These are phyloP conservation scores for Microthlaspi erraticum DNA, from an alignment of 345 rosid genomes.

Conservation along the genomic window DNA sequence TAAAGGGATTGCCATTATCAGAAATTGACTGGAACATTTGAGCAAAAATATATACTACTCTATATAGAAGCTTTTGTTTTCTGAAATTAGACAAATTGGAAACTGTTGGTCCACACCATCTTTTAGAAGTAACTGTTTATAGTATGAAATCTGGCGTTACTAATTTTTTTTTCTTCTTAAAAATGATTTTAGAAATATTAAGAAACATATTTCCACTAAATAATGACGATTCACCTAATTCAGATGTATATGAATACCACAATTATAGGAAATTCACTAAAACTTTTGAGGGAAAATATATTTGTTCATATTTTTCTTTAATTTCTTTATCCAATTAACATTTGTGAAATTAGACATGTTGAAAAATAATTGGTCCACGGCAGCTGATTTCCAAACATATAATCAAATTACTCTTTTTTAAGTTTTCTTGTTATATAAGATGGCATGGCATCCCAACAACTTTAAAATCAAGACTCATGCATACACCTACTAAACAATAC, in stretches of 20 bases:
- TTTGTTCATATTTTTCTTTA: neutral
- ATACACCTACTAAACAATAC: constrained; percentile 4
- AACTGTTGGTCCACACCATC: neutral
- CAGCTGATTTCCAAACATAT: constrained; percentile 13
- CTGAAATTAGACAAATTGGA: neutral
- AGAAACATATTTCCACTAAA: neutral
- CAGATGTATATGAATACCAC: neutral
- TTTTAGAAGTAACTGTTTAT: neutral
- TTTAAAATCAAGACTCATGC: constrained; percentile 1
- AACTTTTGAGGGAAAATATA: constrained; percentile 15
- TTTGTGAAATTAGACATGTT: constrained; percentile 2
- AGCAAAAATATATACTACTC: neutral
- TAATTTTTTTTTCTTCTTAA: neutral
- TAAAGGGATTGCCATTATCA: neutral
- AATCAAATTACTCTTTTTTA: neutral
- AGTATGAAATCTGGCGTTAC: neutral
- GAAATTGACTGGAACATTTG: neutral
- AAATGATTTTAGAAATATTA: neutral
- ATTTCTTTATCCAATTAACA: neutral
- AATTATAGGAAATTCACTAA: neutral
- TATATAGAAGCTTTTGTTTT: neutral
- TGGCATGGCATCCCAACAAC: neutral
- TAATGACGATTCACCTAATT: neutral
- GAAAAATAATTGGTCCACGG: constrained; percentile 1
- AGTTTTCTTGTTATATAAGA: neutral